A percentile compares a stretch with the other conserved stretches of the same genome.
Evolutionary conservation across 2,329 filamentous ascomycete species (phyloP).

Genomic region (Pestalotiopsis sp.): DNA sequence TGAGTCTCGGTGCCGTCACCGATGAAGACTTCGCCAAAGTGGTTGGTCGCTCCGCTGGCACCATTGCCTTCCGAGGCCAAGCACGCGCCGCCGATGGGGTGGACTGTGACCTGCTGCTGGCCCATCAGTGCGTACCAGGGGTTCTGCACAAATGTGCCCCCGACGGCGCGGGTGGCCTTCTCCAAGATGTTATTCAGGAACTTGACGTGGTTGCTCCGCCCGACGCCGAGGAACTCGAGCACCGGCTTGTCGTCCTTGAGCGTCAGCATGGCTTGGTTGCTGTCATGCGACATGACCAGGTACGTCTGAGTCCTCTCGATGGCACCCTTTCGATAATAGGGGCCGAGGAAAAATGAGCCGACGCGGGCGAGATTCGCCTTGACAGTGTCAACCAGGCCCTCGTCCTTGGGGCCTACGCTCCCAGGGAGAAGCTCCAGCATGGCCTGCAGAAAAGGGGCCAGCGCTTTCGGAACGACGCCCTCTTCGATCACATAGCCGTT

Average conservation of each 20-base stretch:
- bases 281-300: constrained; percentile 69
- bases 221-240: constrained; percentile 62
- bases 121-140: constrained; percentile 60
- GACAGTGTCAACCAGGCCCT: constrained; percentile 42
- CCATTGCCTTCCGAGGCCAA: constrained; percentile 64
- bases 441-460: constrained; percentile 57
- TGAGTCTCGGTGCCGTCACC: constrained; percentile 55
- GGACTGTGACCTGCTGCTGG: constrained; percentile 64
- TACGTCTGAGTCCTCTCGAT: constrained; percentile 65
- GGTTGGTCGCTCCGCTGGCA: constrained; percentile 60
- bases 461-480: constrained; percentile 60
- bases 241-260: constrained; percentile 62
- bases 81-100: constrained; percentile 67
- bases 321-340: constrained; percentile 58
- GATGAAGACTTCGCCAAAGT: constrained; percentile 61
- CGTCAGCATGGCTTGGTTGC: constrained; percentile 61
- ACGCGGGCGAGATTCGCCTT: constrained; percentile 49
- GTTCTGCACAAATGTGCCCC: constrained; percentile 61
- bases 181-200: constrained; percentile 54
- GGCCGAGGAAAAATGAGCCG: constrained; percentile 59
- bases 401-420: constrained; percentile 39
- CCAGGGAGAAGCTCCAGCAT: constrained; percentile 59
- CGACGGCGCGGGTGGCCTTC: constrained; percentile 58
- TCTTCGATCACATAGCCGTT: constrained; percentile 69
- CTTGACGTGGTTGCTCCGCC: constrained; percentile 56